These are phyloP conservation scores for Trichothecium sympodiale DNA, from an alignment of 2,329 filamentous ascomycete genomes.

Conservation along the genomic window DNA sequence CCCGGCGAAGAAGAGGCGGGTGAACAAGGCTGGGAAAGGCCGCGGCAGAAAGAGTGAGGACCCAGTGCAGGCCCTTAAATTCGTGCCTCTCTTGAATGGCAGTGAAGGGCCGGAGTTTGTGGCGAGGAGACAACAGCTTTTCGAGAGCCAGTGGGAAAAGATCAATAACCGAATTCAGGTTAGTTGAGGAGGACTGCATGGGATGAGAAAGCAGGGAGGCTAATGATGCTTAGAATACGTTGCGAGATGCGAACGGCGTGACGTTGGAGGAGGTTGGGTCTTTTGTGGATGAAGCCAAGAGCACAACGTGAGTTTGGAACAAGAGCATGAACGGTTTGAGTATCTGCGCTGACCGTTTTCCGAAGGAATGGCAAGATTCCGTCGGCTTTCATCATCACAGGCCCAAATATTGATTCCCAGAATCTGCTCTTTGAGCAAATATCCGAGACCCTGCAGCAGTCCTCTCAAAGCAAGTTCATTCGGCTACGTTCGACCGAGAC, in stretches of 20 bases:
- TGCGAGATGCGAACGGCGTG: conserved; percentile 48
- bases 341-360: conserved; percentile 8
- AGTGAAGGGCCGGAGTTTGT: conserved; percentile 37
- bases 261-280: conserved; percentile 46
- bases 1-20: conserved; percentile 46
- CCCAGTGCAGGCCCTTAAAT: conserved; percentile 18
- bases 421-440: conserved; percentile 64
- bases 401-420: conserved; percentile 68
- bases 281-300: conserved; percentile 37
- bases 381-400: conserved; percentile 63
- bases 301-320: conserved; percentile 15
- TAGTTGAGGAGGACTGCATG: no score
- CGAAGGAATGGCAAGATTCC: conserved; percentile 41
- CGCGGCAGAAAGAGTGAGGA: conserved; percentile 5
- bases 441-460: conserved; percentile 38
- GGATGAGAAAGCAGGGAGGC: no score
- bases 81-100: conserved; percentile 43
- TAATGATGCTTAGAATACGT: conserved; percentile 33
- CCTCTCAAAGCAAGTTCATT: conserved; percentile 46
- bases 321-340: neutral
- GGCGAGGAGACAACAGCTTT: conserved; percentile 45
- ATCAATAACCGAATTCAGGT: conserved; percentile 53
- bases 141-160: conserved; percentile 50
- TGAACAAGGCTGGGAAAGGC: conserved; percentile 27
- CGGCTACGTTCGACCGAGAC: conserved; percentile 59